A percentile compares a stretch with the other conserved stretches of the same genome.
These are phyloP conservation scores for Tolypocladium tundrense DNA, from an alignment of 2,329 filamentous ascomycete species.

Conservation along the genomic window DNA sequence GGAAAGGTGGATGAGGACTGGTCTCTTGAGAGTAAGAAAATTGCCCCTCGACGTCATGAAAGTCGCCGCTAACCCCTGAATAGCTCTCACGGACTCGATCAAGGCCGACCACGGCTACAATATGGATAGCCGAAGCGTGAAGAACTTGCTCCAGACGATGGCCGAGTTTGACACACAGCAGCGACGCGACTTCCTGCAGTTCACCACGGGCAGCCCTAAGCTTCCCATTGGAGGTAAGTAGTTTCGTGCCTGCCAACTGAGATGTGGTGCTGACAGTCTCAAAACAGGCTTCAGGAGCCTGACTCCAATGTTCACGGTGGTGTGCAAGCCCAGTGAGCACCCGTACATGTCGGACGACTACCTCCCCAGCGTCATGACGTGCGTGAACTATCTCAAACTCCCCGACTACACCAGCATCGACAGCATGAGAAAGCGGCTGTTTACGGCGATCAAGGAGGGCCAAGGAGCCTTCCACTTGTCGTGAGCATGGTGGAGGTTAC, in stretches of 20 bases:
- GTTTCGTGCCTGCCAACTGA: neutral
- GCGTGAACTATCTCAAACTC: conserved; percentile 96
- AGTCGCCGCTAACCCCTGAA: conserved; percentile 5
- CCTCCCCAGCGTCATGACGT: conserved; percentile 99
- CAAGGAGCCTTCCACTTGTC: conserved; percentile 97
- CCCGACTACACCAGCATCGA: conserved; percentile 82
- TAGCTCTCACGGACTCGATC: conserved; percentile 92
- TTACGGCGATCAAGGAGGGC: conserved; percentile 83
- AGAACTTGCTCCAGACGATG: conserved; percentile 89
- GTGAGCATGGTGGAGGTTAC: conserved; percentile 23
- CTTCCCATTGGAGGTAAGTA: conserved; percentile 88
- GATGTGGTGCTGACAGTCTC: conserved; percentile 18
- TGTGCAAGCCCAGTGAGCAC: conserved; percentile 95
- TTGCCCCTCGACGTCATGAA: neutral
- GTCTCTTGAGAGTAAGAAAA: conserved; percentile 83
- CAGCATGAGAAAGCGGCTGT: conserved; percentile 67
- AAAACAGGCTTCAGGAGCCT: conserved; percentile 81
- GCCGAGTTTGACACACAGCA: conserved; percentile 67
- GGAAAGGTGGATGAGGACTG: conserved; percentile 91
- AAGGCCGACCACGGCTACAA: conserved; percentile 98
- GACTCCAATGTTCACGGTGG: conserved; percentile 97
- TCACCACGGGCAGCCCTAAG: conserved; percentile 95
- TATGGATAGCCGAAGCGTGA: conserved; percentile 93
- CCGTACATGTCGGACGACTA: conserved; percentile 94
- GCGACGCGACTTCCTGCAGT: conserved; percentile 90